Base-by-base conservation (phyloP, 305 asterid species). In the Withania somnifera region DNA sequence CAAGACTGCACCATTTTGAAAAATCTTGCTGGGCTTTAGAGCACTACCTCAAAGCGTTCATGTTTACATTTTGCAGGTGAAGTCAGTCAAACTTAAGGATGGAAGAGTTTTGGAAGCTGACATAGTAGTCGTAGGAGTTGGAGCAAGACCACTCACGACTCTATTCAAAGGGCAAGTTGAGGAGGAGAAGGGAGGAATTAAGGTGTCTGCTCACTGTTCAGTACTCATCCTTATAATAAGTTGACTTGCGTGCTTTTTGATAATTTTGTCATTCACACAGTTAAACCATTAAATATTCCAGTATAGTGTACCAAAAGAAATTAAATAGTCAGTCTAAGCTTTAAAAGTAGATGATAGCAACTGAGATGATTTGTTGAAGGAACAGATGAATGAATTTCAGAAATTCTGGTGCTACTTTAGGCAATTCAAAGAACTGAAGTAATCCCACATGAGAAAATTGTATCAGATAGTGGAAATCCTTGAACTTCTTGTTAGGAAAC, bases 81-180 rank as follows among this genome's bases (percentile, higher is more conserved):
- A 86, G 81, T 89, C 90, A 76, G 99, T 93, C 63, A 88, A 92
- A 79, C 98, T 94, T 67, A 95, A 95, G 92, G 98, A 94, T 85
- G 99, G 97, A 36, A 90, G 98, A 88, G 94, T 92, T 80, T 86
- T 94, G 79, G 98, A 93, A 58, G 98, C 98, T 15, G 98, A 95
- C 82, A 90, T 95, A 51, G 99, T 95, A 76, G 94, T 95, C 83
- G 99, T 94, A 75, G 99, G 99, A 86, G 98, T 95, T 3, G 99
- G 99, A 81, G 98, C 91, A 81, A 92, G 82, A 82, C 98, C 98
- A 11, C 89, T 94, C 83, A 93, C 88, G 17, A 75, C 85, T 7
- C 82, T 94, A 82, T 90, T 95, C 83, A 92, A 92, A 87, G 98
- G 97, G 51, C 99, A 95, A 88, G 91, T 95, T 89, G 97, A 84